A percentile compares a stretch with the other conserved stretches of the same genome.
These are phyloP conservation scores for Anthostomella pinea DNA, from an alignment of 2,329 filamentous ascomycete species.

Conservation along the genomic window DNA sequence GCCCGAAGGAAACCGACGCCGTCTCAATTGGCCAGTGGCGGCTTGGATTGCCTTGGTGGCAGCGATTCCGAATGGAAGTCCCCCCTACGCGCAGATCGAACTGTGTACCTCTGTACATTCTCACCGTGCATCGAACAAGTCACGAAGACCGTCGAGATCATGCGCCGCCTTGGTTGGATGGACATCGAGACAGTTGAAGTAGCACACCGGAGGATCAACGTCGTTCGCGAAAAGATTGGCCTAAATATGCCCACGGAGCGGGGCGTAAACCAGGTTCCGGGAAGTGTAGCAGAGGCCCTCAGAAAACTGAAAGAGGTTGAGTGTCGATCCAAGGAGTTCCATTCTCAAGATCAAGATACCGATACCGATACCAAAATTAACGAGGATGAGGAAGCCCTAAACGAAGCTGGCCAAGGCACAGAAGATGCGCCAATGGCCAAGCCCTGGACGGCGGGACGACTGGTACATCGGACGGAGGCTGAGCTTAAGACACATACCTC, in stretches of 20 bases:
- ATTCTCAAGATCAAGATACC: slow-evolving; percentile 36
- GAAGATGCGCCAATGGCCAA: slow-evolving; percentile 38
- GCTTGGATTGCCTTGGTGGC: slow-evolving; percentile 16
- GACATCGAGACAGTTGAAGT: slow-evolving; percentile 94
- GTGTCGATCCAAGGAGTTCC: slow-evolving; percentile 63
- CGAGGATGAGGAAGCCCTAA: slow-evolving; percentile 25
- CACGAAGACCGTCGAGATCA: slow-evolving; percentile 74
- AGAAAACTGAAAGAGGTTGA: slow-evolving; percentile 71
- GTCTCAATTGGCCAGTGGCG: slow-evolving; percentile 21
- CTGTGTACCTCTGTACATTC: slow-evolving; percentile 86
- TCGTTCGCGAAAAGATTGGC: slow-evolving; percentile 77
- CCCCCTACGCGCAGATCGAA: slow-evolving; percentile 67
- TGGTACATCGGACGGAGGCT: slow-evolving; percentile 78
- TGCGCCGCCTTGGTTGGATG: slow-evolving; percentile 82
- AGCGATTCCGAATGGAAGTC: slow-evolving; percentile 45
- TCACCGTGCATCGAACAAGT: slow-evolving; percentile 97
- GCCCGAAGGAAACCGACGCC: slow-evolving; percentile 49
- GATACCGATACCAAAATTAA: slow-evolving; percentile 42
- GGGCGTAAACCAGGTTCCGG: slow-evolving; percentile 66
- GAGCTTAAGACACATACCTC: slow-evolving; percentile 95
- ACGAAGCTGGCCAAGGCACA: slow-evolving; percentile 26
- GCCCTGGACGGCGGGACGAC: slow-evolving; percentile 69
- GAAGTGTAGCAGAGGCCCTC: slow-evolving; percentile 77
- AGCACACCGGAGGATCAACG: slow-evolving; percentile 72
- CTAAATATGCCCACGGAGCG: slow-evolving; percentile 63